Percentiles rank a stretch among this genome's conserved stretches.
phyloP scores from a whole-genome alignment of 305 asterid genomes.

The Nicotiana rustica region DNA sequence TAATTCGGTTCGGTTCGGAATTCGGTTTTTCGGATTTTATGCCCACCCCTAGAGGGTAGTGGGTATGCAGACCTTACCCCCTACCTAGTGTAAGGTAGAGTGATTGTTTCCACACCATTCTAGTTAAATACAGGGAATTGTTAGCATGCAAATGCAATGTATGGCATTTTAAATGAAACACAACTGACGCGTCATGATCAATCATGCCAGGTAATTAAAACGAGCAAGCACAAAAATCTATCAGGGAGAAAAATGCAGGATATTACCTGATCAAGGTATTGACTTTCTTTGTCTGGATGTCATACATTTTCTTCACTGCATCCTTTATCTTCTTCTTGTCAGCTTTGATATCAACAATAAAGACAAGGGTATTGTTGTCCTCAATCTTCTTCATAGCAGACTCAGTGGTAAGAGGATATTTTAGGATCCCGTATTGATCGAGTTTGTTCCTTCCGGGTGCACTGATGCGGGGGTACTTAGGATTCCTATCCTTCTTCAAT shows the following conservation, averaged over 20 bases:
- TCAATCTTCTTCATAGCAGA: slow-evolving; percentile 34
- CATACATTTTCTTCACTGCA: slow-evolving; percentile 39
- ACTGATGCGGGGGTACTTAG: slow-evolving; percentile 38
- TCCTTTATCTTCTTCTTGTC: slow-evolving; percentile 36
- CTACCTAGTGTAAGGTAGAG: no score
- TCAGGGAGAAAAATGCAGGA: not conserved
- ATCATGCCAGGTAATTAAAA: not conserved
- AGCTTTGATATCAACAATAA: slow-evolving; percentile 34
- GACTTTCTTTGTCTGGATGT: slow-evolving; percentile 35
- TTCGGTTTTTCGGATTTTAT: no score
- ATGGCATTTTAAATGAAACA: not conserved
- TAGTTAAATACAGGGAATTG: not conserved
- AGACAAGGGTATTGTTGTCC: slow-evolving; percentile 37
- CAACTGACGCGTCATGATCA: not conserved
- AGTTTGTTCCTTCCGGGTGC: slow-evolving; percentile 31
- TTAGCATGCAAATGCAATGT: not conserved
- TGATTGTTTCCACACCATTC: not conserved
- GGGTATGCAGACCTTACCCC: no score
- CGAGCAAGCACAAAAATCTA: not conserved
- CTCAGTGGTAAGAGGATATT: slow-evolving; percentile 33
- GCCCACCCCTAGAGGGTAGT: no score
- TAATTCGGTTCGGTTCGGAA: no score
- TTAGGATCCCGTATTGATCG: slow-evolving; percentile 28
- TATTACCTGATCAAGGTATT: slow-evolving; percentile 37
- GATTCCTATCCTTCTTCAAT: slow-evolving; percentile 39